Evolutionary conservation across 345 rosid species (phyloP).

Genomic region (Corchorus capsularis): DNA sequence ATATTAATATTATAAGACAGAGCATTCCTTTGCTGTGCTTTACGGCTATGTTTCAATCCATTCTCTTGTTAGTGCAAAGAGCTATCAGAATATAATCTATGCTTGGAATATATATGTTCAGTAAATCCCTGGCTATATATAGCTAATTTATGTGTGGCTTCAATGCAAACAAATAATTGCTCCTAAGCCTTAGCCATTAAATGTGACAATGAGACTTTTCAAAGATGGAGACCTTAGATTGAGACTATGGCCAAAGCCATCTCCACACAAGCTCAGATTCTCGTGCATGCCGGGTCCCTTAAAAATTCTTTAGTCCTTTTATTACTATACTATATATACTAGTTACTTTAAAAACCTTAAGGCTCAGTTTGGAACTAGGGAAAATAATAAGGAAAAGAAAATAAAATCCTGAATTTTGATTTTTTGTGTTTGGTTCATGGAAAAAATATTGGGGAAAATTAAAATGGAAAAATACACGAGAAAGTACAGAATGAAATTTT

Average conservation of each 20-base stretch:
- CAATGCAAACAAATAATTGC: neutral
- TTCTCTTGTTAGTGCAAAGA: neutral
- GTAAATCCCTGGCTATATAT: neutral
- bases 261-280: conserved; percentile 6
- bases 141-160: neutral
- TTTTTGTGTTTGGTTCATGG: no score
- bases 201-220: conserved; percentile 2
- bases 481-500: no score
- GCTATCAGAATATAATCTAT: neutral
- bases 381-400: no score
- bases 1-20: neutral
- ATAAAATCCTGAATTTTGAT: no score
- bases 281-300: neutral
- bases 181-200: neutral
- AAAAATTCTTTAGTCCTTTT: neutral
- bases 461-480: no score
- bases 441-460: no score
- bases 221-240: neutral
- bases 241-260: neutral
- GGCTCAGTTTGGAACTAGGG: no score
- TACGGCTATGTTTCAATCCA: neutral
- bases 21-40: neutral
- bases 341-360: neutral
- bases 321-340: no score
- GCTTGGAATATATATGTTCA: neutral